These are phyloP conservation scores for Pichia sp. DNA, from an alignment of 1,139 yeast genomes.

Conservation along the genomic window DNA sequence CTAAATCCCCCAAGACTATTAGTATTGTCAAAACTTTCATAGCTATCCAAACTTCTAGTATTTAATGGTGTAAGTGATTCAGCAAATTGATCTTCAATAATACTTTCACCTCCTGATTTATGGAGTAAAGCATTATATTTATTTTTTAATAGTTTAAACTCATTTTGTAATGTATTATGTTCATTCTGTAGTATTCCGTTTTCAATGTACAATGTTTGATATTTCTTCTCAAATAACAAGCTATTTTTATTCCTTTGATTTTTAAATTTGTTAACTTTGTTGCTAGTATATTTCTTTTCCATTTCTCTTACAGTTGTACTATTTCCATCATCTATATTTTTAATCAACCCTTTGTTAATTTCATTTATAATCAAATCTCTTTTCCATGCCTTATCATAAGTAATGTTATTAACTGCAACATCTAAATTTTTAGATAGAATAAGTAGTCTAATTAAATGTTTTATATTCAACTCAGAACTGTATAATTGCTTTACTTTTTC, in stretches of 20 bases:
- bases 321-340: neutral
- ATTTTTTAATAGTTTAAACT: neutral
- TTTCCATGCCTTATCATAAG: neutral
- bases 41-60: neutral
- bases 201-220: neutral
- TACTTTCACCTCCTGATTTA: neutral
- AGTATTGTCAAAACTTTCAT: neutral
- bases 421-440: neutral
- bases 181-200: neutral
- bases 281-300: neutral
- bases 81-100: neutral
- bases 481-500: neutral
- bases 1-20: neutral
- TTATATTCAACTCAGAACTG: neutral
- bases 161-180: neutral
- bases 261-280: neutral
- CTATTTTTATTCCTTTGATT: neutral
- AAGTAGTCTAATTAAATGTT: neutral
- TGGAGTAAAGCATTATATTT: neutral
- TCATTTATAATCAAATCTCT: conserved; percentile 1
- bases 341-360: neutral
- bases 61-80: neutral
- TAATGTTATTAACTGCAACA: neutral
- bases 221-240: neutral
- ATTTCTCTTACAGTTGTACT: neutral